phyloP scores from a whole-genome alignment of 495 filamentous ascomycete genomes.

The Aspergillus ellipticus region DNA sequence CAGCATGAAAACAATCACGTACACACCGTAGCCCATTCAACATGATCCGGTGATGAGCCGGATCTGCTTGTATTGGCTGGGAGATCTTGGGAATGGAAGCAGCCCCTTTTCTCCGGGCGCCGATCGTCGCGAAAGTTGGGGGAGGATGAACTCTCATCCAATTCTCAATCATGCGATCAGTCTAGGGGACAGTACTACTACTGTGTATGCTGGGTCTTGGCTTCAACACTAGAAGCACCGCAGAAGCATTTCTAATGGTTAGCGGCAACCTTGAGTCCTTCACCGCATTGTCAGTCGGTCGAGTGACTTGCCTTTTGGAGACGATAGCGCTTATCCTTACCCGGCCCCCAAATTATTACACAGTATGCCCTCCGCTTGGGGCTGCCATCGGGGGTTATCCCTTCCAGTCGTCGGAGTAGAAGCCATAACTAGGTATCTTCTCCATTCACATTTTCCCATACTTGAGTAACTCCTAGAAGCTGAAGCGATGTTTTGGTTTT shows the following conservation, averaged over 20 bases:
- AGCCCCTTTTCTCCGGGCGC: not conserved
- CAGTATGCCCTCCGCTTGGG: no score
- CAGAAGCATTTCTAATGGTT: constrained; percentile 25
- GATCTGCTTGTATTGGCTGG: not conserved
- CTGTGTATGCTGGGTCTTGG: constrained; percentile 30
- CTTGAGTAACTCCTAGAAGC: not conserved
- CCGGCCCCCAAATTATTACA: no score
- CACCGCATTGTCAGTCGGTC: constrained; percentile 6
- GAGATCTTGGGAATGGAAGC: not conserved
- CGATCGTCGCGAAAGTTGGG: not conserved
- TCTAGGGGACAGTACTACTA: no score
- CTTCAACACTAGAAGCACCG: constrained; percentile 35
- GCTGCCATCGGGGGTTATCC: no score
- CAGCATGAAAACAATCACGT: not conserved
- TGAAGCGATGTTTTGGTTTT: not conserved
- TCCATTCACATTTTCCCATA: no score
- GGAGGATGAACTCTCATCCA: not conserved
- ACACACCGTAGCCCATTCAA: not conserved
- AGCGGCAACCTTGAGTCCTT: constrained; percentile 4
- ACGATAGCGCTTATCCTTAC: not conserved
- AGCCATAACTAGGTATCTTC: no score
- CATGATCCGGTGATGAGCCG: not conserved
- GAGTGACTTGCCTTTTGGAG: not conserved
- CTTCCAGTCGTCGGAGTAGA: no score
- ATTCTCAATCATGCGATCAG: constrained; percentile 2